A percentile compares a stretch with the other conserved stretches of the same genome.
These are phyloP conservation scores for Purpureocillium takamizusanense DNA, from an alignment of 2,329 filamentous ascomycete species.

Conservation along the genomic window DNA sequence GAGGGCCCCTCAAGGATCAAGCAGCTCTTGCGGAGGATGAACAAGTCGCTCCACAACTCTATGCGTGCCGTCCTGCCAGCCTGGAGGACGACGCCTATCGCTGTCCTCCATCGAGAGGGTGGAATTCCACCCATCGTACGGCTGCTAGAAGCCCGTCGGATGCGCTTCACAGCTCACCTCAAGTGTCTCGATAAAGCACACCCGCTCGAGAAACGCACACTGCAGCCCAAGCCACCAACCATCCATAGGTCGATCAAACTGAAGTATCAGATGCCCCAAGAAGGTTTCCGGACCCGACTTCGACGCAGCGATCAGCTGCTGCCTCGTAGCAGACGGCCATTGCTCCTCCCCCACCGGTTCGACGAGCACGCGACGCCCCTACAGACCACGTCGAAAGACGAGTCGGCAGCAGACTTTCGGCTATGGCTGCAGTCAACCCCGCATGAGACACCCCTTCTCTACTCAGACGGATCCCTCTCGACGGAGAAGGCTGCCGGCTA, in stretches of 20 bases:
- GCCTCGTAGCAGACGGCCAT: background rate
- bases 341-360: too few species aligned
- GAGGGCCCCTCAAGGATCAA: too few species aligned
- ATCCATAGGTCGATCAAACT: constrained; percentile 3
- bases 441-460: constrained; percentile 5
- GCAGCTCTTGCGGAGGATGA: too few species aligned
- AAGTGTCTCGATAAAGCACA: constrained; percentile 9
- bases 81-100: constrained; percentile 6
- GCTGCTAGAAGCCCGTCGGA: constrained; percentile 5
- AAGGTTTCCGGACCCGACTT: constrained; percentile 4
- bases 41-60: too few species aligned
- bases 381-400: constrained; percentile 6
- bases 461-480: constrained; percentile 7
- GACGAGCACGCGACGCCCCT: too few species aligned
- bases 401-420: constrained; percentile 5
- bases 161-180: constrained; percentile 7
- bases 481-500: constrained; percentile 4
- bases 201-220: constrained; percentile 7
- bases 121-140: constrained; percentile 3
- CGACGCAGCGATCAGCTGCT: background rate
- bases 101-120: constrained; percentile 5
- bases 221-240: background rate
- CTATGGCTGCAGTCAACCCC: constrained; percentile 2
- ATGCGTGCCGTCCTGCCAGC: too few species aligned
- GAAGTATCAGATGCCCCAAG: constrained; percentile 5